These are phyloP conservation scores for Cutaneotrichosporon arboriforme DNA, from an alignment of 1,284 basidiomycete genomes.

Conservation along the genomic window DNA sequence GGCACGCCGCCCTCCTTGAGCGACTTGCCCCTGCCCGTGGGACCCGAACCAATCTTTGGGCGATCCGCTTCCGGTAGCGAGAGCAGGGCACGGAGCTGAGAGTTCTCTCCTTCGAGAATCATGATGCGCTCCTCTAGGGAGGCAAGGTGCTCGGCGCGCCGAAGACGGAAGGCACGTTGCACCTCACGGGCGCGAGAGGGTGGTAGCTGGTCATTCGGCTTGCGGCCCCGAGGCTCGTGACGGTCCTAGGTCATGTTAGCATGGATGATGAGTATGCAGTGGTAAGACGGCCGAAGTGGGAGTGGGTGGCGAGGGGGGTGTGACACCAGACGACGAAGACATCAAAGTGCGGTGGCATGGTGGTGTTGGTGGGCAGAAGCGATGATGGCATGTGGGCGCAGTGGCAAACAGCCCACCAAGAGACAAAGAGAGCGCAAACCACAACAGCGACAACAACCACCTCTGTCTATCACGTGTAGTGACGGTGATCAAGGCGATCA, in stretches of 20 bases:
- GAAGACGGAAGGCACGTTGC: conserved; percentile 82
- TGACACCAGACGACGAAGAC: too few relatives aligned
- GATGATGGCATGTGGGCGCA: neutral
- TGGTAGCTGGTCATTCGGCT: conserved; percentile 84
- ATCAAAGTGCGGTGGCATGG: too few relatives aligned
- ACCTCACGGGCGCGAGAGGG: conserved; percentile 88
- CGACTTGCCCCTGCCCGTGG: conserved; percentile 47
- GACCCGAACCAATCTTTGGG: conserved; percentile 45
- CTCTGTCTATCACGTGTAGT: neutral
- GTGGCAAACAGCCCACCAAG: neutral
- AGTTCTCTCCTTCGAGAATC: conserved; percentile 79
- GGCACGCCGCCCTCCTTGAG: conserved; percentile 48
- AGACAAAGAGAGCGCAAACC: neutral
- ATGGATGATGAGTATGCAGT: neutral
- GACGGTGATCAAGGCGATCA: neutral
- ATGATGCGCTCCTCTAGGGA: conserved; percentile 74
- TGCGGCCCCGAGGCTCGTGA: conserved; percentile 63
- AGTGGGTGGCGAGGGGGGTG: neutral
- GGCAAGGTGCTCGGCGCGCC: conserved; percentile 80
- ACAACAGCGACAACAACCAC: neutral
- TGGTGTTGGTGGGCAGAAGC: neutral
- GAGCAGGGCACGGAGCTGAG: conserved; percentile 65
- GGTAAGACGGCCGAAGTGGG: neutral
- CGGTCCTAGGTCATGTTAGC: conserved; percentile 29
- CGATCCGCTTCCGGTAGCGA: conserved; percentile 60